These are phyloP conservation scores for Bretschneidera sinensis DNA, from an alignment of 345 rosid species.

Conservation along the genomic window DNA sequence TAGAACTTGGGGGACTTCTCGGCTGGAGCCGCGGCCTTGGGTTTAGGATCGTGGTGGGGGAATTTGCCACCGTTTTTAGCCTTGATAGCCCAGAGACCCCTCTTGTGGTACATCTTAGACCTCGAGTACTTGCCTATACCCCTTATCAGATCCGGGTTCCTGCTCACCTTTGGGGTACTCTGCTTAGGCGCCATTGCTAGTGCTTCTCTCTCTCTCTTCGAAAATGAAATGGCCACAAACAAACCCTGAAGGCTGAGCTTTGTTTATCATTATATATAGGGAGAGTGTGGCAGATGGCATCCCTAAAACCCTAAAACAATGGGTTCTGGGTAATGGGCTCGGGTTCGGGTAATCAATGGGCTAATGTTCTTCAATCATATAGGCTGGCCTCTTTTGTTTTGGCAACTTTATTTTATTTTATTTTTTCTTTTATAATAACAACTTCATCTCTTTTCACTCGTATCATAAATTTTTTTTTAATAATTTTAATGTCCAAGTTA, in stretches of 20 bases:
- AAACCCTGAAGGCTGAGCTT: background rate
- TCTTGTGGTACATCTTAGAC: slow-evolving; percentile 66
- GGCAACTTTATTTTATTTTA: too few relatives aligned
- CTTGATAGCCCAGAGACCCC: slow-evolving; percentile 72
- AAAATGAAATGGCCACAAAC: background rate
- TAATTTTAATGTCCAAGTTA: too few relatives aligned
- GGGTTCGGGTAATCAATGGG: background rate
- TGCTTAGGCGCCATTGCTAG: slow-evolving; percentile 44
- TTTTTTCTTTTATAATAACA: too few relatives aligned
- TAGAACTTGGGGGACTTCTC: slow-evolving; percentile 58
- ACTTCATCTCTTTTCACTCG: too few relatives aligned
- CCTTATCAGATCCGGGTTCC: slow-evolving; percentile 58
- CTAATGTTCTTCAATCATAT: too few relatives aligned
- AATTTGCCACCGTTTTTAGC: slow-evolving; percentile 67
- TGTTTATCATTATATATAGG: too few relatives aligned
- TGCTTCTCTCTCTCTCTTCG: slow-evolving; percentile 1
- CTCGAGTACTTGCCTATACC: slow-evolving; percentile 62
- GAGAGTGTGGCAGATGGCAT: background rate
- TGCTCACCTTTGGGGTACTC: slow-evolving; percentile 27
- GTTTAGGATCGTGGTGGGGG: slow-evolving; percentile 56
- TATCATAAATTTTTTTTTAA: too few relatives aligned
- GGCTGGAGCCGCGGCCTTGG: slow-evolving; percentile 37
- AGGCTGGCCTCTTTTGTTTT: too few relatives aligned
- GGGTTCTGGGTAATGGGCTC: background rate
- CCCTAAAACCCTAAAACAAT: background rate